These are phyloP conservation scores for Thymus mandschuricus DNA, from an alignment of 257 asterid genomes.

Conservation along the genomic window DNA sequence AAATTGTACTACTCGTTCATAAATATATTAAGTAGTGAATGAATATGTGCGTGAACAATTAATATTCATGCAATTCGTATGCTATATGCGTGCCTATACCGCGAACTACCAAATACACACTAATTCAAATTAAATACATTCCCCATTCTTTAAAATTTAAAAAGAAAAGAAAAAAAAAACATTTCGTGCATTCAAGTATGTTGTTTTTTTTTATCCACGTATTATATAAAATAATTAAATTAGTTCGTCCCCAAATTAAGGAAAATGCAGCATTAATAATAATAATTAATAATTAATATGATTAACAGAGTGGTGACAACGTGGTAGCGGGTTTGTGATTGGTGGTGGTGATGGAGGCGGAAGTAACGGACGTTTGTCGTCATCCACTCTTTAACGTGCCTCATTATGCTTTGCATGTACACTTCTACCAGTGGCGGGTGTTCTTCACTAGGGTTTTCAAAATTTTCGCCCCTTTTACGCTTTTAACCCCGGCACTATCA, in stretches of 20 bases:
- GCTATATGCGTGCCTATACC: background rate
- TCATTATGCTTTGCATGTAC: conserved; percentile 54
- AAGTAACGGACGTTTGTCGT: conserved; percentile 44
- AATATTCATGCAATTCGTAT: conserved; percentile 11
- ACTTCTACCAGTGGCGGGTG: conserved; percentile 8
- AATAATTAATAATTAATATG: background rate
- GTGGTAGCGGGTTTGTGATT: conserved; percentile 55
- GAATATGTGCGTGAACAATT: conserved; percentile 8
- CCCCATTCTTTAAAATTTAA: background rate
- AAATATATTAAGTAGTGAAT: background rate
- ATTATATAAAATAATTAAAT: too few species aligned
- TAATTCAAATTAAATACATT: background rate
- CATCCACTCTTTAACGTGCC: conserved; percentile 50
- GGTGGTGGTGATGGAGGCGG: conserved; percentile 37
- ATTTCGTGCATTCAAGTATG: background rate
- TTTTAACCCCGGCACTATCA: conserved; percentile 1
- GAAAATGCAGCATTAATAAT: background rate
- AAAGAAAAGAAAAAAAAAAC: background rate
- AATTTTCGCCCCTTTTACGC: conserved; percentile 11
- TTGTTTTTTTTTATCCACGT: background rate
- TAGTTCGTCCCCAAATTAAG: conserved; percentile 12
- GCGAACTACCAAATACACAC: background rate
- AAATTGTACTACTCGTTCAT: too few species aligned
- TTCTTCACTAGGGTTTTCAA: conserved; percentile 28
- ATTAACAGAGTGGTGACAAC: conserved; percentile 41